Percentiles rank a stretch among this genome's conserved stretches.
Conservation (phyloP, 805 yeast species). For the Candida sithepensis region DNA sequence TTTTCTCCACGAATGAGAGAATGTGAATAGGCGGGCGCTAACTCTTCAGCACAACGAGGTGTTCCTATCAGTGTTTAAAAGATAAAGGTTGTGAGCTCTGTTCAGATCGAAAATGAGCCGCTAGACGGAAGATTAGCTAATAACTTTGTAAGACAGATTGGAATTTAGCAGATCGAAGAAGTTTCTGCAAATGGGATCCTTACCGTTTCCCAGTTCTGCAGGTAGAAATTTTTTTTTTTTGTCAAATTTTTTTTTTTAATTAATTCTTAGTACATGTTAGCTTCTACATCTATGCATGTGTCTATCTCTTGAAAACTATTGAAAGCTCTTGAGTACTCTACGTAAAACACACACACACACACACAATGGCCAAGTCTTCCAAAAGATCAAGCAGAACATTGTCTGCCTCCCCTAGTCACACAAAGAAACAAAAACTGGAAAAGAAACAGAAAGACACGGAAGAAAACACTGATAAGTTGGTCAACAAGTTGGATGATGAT, state of each 20-base stretch:
- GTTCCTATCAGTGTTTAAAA: too few species aligned
- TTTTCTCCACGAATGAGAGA: too few species aligned
- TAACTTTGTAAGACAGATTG: background rate
- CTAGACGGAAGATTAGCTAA: too few species aligned
- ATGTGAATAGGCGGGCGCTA: too few species aligned
- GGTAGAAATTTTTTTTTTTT: background rate
- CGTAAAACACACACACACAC: too few species aligned
- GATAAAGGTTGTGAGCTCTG: too few species aligned
- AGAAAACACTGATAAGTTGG: conserved; percentile 39
- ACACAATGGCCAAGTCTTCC: background rate
- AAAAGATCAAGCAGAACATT: conserved; percentile 1
- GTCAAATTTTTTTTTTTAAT: background rate
- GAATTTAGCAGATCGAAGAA: background rate
- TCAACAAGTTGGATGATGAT: conserved; percentile 54
- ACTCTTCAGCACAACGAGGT: too few species aligned
- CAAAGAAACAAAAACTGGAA: conserved; percentile 12
- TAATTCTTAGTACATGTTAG: background rate
- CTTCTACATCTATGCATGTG: background rate
- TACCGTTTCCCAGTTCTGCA: background rate
- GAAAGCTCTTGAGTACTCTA: background rate
- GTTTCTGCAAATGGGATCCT: background rate
- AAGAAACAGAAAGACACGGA: conserved; percentile 15
- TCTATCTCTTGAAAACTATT: background rate
- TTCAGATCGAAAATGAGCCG: too few species aligned
- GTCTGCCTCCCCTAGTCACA: conserved; percentile 1